phyloP scores from a whole-genome alignment of 441 rosid species.

The Croton setiger region DNA sequence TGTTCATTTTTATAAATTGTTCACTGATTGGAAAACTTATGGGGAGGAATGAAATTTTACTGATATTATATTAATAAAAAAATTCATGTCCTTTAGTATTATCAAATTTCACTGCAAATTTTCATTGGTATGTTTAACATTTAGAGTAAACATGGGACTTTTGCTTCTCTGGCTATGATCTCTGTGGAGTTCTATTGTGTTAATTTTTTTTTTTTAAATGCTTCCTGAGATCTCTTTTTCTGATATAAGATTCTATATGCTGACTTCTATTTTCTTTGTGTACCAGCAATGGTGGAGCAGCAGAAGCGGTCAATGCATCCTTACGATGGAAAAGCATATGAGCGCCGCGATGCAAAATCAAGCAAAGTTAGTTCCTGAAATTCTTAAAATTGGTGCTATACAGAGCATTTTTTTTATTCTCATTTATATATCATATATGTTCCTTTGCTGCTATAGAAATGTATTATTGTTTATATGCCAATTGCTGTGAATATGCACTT shows the following conservation, averaged over 20 bases:
- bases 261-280: neutral
- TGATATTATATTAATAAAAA: neutral
- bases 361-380: constrained; percentile 58
- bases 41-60: neutral
- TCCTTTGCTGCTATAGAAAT: constrained; percentile 3
- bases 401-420: neutral
- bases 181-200: neutral
- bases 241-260: constrained; percentile 5
- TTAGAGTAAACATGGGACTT: neutral
- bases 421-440: constrained; percentile 6
- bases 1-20: neutral
- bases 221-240: neutral
- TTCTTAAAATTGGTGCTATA: constrained; percentile 17
- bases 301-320: constrained; percentile 50
- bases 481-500: neutral
- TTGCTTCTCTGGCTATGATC: constrained; percentile 12
- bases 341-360: constrained; percentile 54
- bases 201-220: too few relatives aligned
- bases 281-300: constrained; percentile 42
- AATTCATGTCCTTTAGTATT: neutral
- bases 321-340: constrained; percentile 61
- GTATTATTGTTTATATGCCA: neutral
- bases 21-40: neutral
- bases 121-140: neutral
- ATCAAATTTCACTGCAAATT: too few relatives aligned